Conservation (phyloP, 768 basidiomycete species). For the Mycena olivaceomarginata region DNA sequence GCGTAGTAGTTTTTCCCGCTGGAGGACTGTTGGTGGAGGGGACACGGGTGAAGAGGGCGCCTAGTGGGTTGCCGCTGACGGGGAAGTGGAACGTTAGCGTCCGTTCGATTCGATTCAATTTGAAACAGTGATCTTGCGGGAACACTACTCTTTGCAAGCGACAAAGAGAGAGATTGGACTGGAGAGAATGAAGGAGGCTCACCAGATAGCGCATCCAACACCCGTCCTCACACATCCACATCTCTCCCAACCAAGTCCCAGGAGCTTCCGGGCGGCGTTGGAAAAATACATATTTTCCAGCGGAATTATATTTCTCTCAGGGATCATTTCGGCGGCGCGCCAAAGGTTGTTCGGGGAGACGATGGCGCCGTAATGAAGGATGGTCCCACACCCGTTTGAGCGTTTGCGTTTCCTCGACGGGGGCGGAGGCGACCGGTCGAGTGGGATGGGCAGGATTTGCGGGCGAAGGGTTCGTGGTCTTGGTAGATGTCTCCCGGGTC, state of each 20-base stretch:
- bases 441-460: conserved; percentile 23
- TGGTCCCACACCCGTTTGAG: conserved; percentile 9
- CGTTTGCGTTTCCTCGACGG: conserved; percentile 15
- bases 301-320: conserved; percentile 1
- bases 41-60: conserved; percentile 1
- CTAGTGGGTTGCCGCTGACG: conserved; percentile 23
- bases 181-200: neutral
- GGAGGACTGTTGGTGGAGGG: neutral
- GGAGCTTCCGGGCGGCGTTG: neutral
- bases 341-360: conserved; percentile 29
- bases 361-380: conserved; percentile 11
- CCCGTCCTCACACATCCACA: conserved; percentile 24
- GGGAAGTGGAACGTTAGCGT: no score
- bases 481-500: conserved; percentile 28
- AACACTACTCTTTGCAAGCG: no score
- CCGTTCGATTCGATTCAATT: no score
- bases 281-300: conserved; percentile 20
- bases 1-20: conserved; percentile 23
- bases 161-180: no score
- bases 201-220: conserved; percentile 21
- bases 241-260: neutral
- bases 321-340: conserved; percentile 17
- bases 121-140: no score
- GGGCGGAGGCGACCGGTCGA: neutral
- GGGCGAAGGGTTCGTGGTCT: neutral